Evolutionary conservation across 768 basidiomycete species (phyloP), one percentile per base, ranked within the genome.

Genomic region (Termitomyces sp.): DNA sequence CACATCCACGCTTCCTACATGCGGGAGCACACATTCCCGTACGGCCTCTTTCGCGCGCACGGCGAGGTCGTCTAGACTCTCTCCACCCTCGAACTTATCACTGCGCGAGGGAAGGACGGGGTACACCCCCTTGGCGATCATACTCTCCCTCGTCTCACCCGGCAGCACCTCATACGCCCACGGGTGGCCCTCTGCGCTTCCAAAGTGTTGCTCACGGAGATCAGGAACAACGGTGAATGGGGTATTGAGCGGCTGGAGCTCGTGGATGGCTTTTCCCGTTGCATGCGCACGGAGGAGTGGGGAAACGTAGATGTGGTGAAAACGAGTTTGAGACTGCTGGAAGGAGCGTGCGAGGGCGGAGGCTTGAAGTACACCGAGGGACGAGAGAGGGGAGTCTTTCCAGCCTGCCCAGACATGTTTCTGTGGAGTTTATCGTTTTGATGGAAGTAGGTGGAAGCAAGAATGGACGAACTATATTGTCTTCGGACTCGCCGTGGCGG

Each of bases 311-410:
- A 91, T 83, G 49, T 78, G 76, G 20, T 76, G 71, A 60, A 90
- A 73, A 18, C 56, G 74, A 9, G 71, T 80, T 14, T 68, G 61
- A 7, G 84, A 22, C 18, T 44, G 49, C 2, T 24, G 70, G 57
- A 90, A 79, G 30, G 74, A 76, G 57, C 76, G 63, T 2, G 84
- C 89, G 16, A 87, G 68, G 0, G 90, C 85, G 51, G 72, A 69
- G 13, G 85, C 84, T 83, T 87, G 86, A 80, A 84, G 40, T 4
- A 16, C 30, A 43, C 90, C 90, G 56, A 87, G 81, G 57, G 81
- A 81, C 36, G 87, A 85, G 10, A 92, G 75, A 0, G 88, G 87
- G 1, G 88, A 78, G 71, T 92, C 88, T 60, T 80, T 83, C 82
- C 88, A 89, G 3, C 90, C 90, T 24, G 88, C 85, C 88, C 89